Conservation (phyloP, 2,329 filamentous ascomycete genomes). For the Fusarium concolor region DNA sequence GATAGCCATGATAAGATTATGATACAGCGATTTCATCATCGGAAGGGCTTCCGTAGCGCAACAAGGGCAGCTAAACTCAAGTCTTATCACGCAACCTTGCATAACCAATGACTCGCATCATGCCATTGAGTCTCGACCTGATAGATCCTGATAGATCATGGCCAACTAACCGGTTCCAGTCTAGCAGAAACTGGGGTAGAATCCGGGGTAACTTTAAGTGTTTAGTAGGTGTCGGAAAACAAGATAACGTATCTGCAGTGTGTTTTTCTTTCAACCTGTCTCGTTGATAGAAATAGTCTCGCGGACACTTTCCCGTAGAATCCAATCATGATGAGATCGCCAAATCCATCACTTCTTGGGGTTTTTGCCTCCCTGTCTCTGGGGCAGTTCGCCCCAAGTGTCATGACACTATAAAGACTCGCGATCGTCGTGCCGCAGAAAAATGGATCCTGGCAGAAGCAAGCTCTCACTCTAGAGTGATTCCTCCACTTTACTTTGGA, state of each 20-base stretch:
- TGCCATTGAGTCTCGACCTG: neutral
- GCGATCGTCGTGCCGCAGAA: neutral
- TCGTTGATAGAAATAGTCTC: neutral
- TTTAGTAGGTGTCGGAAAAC: neutral
- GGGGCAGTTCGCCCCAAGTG: neutral
- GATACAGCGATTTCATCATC: neutral
- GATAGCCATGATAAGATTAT: constrained; percentile 1
- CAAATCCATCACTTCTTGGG: neutral
- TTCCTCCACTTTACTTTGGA: neutral
- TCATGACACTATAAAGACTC: constrained; percentile 9
- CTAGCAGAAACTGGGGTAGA: constrained; percentile 10
- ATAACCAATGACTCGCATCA: neutral
- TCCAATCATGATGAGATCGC: constrained; percentile 7
- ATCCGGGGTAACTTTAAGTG: neutral
- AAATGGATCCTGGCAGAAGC: neutral
- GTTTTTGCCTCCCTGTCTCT: neutral
- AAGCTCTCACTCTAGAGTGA: neutral
- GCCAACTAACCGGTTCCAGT: neutral
- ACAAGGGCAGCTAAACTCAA: neutral
- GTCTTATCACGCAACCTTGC: neutral
- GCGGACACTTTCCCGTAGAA: constrained; percentile 35
- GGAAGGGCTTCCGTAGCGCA: constrained; percentile 8
- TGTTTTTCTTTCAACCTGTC: neutral
- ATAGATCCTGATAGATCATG: neutral
- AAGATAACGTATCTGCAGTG: neutral